A percentile compares a stretch with the other conserved stretches of the same genome.
Conservation (phyloP, 2,329 filamentous ascomycete species). For the Botrytis sinoallii region DNA sequence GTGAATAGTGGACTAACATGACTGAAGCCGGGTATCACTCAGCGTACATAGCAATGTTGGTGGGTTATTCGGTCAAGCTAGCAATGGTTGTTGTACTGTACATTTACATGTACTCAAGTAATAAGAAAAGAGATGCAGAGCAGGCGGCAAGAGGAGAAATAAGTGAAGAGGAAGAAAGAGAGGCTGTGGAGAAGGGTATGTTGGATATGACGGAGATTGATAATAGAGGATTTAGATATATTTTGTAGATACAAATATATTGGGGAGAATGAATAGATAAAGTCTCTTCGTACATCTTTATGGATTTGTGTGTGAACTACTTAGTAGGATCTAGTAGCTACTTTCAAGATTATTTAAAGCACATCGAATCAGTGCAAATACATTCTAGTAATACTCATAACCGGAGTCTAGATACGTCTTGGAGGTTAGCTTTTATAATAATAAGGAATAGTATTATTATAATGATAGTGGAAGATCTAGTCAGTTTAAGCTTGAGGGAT, state of each 20-base stretch:
- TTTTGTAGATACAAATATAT: constrained; percentile 34
- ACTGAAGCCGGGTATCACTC: constrained; percentile 37
- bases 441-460: no score
- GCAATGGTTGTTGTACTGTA: constrained; percentile 49
- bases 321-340: neutral
- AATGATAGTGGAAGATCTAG: no score
- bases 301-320: rapidly evolving
- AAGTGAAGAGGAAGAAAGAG: constrained; percentile 45
- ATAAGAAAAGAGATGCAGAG: constrained; percentile 52
- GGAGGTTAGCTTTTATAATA: no score
- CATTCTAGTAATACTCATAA: neutral
- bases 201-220: constrained; percentile 54
- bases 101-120: constrained; percentile 53
- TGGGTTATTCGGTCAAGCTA: constrained; percentile 54
- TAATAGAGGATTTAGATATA: constrained; percentile 53
- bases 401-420: no score
- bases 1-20: neutral
- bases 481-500: no score
- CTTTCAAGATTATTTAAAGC: neutral
- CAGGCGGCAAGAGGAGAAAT: constrained; percentile 31
- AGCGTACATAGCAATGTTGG: constrained; percentile 45
- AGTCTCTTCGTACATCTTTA: no score
- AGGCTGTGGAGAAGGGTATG: constrained; percentile 54
- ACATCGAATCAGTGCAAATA: neutral
- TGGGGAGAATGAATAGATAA: no score